phyloP scores from a whole-genome alignment of 768 basidiomycete genomes.

The Clitopilus passeckerianus region DNA sequence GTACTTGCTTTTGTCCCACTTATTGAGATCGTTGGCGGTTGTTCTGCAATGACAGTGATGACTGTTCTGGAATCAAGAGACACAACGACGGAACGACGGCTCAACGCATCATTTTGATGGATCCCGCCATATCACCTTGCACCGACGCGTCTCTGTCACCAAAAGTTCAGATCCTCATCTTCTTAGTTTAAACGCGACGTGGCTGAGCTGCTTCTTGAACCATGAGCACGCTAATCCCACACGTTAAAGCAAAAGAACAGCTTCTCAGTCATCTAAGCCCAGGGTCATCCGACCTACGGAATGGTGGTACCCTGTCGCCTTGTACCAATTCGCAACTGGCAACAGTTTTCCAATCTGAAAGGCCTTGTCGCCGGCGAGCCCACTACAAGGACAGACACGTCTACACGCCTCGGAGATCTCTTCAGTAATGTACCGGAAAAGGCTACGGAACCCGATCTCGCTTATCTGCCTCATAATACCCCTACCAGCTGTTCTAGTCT shows the following conservation, averaged over 20 bases:
- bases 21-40: neutral
- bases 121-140: neutral
- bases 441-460: no score
- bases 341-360: neutral
- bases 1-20: neutral
- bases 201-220: neutral
- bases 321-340: no score
- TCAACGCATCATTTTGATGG: neutral
- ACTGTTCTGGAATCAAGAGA: neutral
- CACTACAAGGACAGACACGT: neutral
- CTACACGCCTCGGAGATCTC: no score
- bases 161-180: neutral
- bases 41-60: neutral
- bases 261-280: no score
- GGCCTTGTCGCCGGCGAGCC: neutral
- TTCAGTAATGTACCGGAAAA: no score
- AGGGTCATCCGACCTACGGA: no score
- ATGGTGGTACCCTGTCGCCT: no score
- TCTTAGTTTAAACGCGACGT: neutral
- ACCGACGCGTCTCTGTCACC: neutral
- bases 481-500: no score
- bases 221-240: neutral
- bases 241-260: no score
- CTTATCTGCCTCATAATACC: no score
- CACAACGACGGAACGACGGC: neutral